phyloP scores from a whole-genome alignment of 1,284 basidiomycete species.

The Irpex rosettiformis region DNA sequence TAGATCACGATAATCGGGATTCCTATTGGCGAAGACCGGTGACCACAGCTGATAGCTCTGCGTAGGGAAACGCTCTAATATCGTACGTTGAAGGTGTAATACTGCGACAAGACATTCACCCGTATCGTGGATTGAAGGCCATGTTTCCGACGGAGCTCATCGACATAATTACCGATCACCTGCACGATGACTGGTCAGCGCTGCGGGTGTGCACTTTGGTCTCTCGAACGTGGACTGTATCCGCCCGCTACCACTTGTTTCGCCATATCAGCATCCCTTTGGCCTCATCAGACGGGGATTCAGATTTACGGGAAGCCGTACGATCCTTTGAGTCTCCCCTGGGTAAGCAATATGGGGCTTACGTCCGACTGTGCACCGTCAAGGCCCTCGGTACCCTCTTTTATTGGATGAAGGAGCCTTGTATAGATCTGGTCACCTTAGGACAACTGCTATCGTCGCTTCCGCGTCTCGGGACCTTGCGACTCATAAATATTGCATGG shows the following conservation, averaged over 20 bases:
- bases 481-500: background rate
- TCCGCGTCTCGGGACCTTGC: background rate
- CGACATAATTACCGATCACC: slow-evolving; percentile 12
- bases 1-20: too few relatives aligned
- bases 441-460: background rate
- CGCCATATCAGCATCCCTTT: background rate
- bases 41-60: too few relatives aligned
- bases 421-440: background rate
- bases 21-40: too few relatives aligned
- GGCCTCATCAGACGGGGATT: background rate
- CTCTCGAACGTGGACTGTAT: slow-evolving; percentile 7
- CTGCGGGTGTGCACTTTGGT: slow-evolving; percentile 9
- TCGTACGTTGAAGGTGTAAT: too few relatives aligned
- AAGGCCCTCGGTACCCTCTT: background rate
- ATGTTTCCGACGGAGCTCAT: slow-evolving; percentile 7
- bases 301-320: background rate
- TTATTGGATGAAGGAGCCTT: background rate
- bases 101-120: background rate
- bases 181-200: slow-evolving; percentile 9
- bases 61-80: too few relatives aligned
- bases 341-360: background rate
- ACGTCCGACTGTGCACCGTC: background rate
- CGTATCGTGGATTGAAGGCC: background rate
- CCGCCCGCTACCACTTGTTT: slow-evolving; percentile 11
- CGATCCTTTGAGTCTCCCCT: background rate